A percentile compares a stretch with the other conserved stretches of the same genome.
Conservation (phyloP, 257 asterid species). For the Solanum ossicruentum region DNA sequence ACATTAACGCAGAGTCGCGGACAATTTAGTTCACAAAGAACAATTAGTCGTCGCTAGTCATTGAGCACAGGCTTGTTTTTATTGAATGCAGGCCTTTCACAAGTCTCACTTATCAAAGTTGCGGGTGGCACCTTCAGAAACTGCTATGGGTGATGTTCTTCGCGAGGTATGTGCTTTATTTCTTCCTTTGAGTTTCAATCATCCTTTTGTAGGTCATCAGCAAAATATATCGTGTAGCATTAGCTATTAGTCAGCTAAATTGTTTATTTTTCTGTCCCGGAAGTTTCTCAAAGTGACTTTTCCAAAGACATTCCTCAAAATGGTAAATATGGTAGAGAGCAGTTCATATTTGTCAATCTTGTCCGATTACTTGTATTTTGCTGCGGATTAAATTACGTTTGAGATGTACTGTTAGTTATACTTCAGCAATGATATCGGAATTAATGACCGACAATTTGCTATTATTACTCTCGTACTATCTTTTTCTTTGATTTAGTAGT, state of each 20-base stretch:
- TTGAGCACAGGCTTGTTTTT: background rate
- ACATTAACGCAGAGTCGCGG: background rate
- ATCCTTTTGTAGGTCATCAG: background rate
- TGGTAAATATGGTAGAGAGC: background rate
- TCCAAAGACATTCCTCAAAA: background rate
- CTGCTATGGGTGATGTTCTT: slow-evolving; percentile 96
- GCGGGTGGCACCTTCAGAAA: slow-evolving; percentile 95
- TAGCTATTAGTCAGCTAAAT: background rate
- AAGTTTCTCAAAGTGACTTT: background rate
- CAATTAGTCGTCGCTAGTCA: background rate
- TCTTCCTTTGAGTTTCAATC: background rate
- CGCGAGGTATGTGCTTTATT: slow-evolving; percentile 64
- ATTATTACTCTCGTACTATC: no score
- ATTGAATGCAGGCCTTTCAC: slow-evolving; percentile 71
- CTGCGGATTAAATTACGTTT: no score
- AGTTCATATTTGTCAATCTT: no score
- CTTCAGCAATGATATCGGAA: no score
- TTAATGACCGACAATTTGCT: no score
- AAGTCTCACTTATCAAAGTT: slow-evolving; percentile 88
- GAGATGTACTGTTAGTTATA: no score
- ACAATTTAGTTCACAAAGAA: background rate
- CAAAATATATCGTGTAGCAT: background rate
- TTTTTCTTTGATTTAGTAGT: no score
- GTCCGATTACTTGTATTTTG: no score
- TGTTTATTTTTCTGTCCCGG: background rate